Percentiles rank a stretch among this genome's conserved stretches.
These are phyloP conservation scores for Nakazawaea holstii DNA, from an alignment of 805 yeast genomes.

Conservation along the genomic window DNA sequence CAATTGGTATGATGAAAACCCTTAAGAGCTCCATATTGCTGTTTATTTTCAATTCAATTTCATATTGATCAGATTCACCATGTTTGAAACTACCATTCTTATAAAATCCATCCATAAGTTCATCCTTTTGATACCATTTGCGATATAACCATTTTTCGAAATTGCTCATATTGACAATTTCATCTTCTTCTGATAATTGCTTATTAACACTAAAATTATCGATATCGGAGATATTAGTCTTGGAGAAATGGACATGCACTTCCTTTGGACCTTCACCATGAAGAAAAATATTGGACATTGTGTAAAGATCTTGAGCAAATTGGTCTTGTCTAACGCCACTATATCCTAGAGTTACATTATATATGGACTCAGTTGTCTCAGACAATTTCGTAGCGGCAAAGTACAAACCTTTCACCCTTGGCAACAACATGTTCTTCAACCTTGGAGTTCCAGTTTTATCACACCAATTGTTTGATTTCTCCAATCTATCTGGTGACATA, in stretches of 20 bases:
- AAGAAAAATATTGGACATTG: constrained; percentile 57
- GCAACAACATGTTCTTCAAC: constrained; percentile 67
- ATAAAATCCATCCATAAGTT: constrained; percentile 56
- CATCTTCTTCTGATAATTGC: constrained; percentile 37
- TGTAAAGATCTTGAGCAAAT: constrained; percentile 74
- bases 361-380: constrained; percentile 50
- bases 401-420: constrained; percentile 77
- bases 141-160: constrained; percentile 75
- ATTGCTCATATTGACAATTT: constrained; percentile 26
- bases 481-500: constrained; percentile 58
- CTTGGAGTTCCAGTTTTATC: constrained; percentile 40
- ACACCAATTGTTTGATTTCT: constrained; percentile 54
- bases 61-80: constrained; percentile 14
- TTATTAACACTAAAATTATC: constrained; percentile 51
- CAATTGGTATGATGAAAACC: constrained; percentile 22
- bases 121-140: constrained; percentile 78
- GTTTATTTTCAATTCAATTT: constrained; percentile 18
- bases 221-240: constrained; percentile 52
- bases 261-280: constrained; percentile 66
- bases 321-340: constrained; percentile 57
- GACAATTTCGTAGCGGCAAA: constrained; percentile 54
- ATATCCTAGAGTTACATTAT: constrained; percentile 83
- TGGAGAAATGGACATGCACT: constrained; percentile 62
- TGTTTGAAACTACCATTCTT: constrained; percentile 45
- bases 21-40: constrained; percentile 19